A percentile compares a stretch with the other conserved stretches of the same genome.
Conservation (phyloP, 192 early-diverging fungal species). For the Coemansia sp. region DNA sequence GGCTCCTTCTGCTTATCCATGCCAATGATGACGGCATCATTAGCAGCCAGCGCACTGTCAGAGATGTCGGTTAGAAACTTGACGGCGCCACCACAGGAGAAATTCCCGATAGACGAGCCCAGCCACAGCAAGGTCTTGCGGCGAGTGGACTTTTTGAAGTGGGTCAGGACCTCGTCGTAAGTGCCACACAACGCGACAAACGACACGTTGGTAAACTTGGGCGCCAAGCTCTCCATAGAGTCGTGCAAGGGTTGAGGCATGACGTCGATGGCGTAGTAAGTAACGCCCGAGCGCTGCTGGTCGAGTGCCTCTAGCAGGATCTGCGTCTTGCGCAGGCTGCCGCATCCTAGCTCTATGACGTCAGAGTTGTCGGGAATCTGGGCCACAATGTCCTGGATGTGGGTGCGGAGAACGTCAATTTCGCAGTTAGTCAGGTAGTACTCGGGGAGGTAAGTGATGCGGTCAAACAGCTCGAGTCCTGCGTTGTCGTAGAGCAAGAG, state of each 20-base stretch:
- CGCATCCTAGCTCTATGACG: conserved; percentile 87
- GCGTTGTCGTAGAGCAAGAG: conserved; percentile 82
- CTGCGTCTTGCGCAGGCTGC: conserved; percentile 87
- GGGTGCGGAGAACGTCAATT: conserved; percentile 71
- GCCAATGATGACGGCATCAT: conserved; percentile 81
- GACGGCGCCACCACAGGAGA: conserved; percentile 61
- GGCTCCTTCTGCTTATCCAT: conserved; percentile 82
- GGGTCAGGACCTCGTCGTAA: conserved; percentile 80
- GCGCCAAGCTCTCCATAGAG: conserved; percentile 67
- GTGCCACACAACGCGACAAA: conserved; percentile 83
- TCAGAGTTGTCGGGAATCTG: conserved; percentile 67
- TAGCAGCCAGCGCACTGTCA: conserved; percentile 57
- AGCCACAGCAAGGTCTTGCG: conserved; percentile 85
- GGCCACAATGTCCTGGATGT: conserved; percentile 62
- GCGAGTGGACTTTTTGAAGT: conserved; percentile 51
- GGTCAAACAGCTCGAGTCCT: conserved; percentile 87
- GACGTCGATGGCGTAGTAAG: conserved; percentile 91
- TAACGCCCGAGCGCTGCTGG: conserved; percentile 58
- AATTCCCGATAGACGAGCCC: conserved; percentile 88
- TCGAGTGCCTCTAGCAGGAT: conserved; percentile 77
- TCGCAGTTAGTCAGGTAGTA: conserved; percentile 91
- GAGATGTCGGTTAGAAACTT: conserved; percentile 63
- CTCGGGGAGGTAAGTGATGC: conserved; percentile 82
- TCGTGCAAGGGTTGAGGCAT: conserved; percentile 73
- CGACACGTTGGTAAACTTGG: conserved; percentile 62